Base-by-base conservation (phyloP, 2,329 filamentous ascomycete species). In the Colletotrichum salicis region DNA sequence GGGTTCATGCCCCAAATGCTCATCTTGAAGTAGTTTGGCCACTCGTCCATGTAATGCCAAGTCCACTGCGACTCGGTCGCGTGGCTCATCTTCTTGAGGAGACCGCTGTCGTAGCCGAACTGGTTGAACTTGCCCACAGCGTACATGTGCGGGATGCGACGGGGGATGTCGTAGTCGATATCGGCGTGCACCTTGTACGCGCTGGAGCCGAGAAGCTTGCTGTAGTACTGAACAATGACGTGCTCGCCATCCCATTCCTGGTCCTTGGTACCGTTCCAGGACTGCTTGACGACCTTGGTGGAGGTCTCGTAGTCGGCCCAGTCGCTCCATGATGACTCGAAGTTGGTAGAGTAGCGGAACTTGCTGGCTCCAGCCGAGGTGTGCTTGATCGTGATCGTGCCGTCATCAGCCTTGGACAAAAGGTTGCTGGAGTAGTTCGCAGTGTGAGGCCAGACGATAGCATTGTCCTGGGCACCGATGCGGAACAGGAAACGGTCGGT, bases 1-100 rank as follows among this genome's bases (percentile, higher is more conserved):
- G 87, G 86, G 75, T 92, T 90, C 78, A 92, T 89, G 64, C 90
- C 91, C 90, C 91, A 92, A 8, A 91, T 84, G 74, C 91, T 92
- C 72, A 92, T 80, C 76, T 92, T 89, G 71, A 89, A 87, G 59
- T 86, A 81, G 7, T 87, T 86, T 13, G 91, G 91, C 86, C 89
- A 92, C 76, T 92, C 90, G 2, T 86, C 84, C 85, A 91, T 87
- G 70, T 91, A 89, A 73, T 89, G 84, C 75, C 87, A 89, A 19
- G 84, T 81, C 91, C 91, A 92, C 7, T 82, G 80, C 7, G 84
- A 83, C 64, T 88, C 84, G 22, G 80, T 78, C 6, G 81, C 81
- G 61, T 88, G 84, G 24, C 82, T 77, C 81, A 92, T 86, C 6
- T 80, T 74, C 66, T 90, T 90, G 2, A 82, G 77, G 24, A 92